These are phyloP conservation scores for Cyberlindnera misumaiensis DNA, from an alignment of 805 yeast species.

Conservation along the genomic window DNA sequence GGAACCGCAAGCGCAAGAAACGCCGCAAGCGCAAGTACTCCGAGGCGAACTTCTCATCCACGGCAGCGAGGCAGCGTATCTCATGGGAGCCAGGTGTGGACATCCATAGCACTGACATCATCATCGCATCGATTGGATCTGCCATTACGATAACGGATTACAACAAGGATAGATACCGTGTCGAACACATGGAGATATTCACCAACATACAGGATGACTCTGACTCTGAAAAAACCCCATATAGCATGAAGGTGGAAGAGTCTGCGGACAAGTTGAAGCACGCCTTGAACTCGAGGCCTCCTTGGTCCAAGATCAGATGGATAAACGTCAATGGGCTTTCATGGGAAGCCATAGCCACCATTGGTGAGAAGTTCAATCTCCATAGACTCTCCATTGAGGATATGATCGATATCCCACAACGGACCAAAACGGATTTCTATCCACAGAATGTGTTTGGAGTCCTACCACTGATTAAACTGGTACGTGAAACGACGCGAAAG, in stretches of 20 bases:
- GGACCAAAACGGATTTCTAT: constrained; percentile 52
- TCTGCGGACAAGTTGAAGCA: constrained; percentile 24
- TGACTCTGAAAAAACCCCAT: constrained; percentile 1
- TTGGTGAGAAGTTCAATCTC: constrained; percentile 37
- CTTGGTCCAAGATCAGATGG: constrained; percentile 49
- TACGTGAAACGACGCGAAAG: constrained; percentile 15
- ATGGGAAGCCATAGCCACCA: constrained; percentile 48
- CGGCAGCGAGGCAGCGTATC: constrained; percentile 32
- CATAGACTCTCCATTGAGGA: constrained; percentile 56
- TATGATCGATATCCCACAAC: constrained; percentile 55
- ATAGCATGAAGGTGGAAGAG: constrained; percentile 8
- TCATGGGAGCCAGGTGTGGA: constrained; percentile 60
- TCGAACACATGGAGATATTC: constrained; percentile 22
- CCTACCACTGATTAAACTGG: constrained; percentile 43
- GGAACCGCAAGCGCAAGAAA: constrained; percentile 2
- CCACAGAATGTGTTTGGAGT: constrained; percentile 46
- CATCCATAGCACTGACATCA: constrained; percentile 42
- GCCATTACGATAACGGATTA: constrained; percentile 49
- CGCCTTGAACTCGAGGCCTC: constrained; percentile 31
- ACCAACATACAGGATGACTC: constrained; percentile 25
- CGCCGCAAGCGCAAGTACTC: constrained; percentile 23
- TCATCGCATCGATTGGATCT: constrained; percentile 46
- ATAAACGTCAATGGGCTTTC: constrained; percentile 54
- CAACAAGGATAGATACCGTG: constrained; percentile 35
- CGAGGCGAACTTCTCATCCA: constrained; percentile 31